Base-by-base conservation (phyloP, 1,139 yeast species). In the Sugiyamaella xylanicola region DNA sequence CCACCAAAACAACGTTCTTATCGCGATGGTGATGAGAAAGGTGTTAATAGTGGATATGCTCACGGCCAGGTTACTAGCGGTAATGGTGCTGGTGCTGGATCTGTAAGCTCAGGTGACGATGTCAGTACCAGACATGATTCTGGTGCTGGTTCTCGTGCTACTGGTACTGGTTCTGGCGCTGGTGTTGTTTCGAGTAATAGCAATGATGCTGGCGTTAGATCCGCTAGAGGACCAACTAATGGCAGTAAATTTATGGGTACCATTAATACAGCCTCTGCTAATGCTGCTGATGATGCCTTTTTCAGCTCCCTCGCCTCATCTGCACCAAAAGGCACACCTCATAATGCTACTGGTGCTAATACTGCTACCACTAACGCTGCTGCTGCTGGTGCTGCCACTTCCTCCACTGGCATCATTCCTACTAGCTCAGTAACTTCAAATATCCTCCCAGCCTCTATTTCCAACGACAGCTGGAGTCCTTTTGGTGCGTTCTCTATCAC, bases 1-100 rank as follows among this genome's bases (percentile, higher is more conserved):
- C 63, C 56, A 76, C 69, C 67, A 70, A 66, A 59, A 77, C 71
- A 61, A 73, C 68, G 25, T 27, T 16, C 19, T 15, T 16, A n/a
- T 17, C 36, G 19, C 13, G 22, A 47, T 17, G 21, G 27, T 11
- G 20, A 45, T 21, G 25, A 45, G 16, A n/a, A 27, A 25, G 22
- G 42, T 3, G 25, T 20, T 22, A 15, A 39, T 39, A 37, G n/a
- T 25, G 15, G 43, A 8, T 35, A 35, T 20, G 43, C 35, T 11
- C 35, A 44, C 5, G 16, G 21, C 4, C 8, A n/a, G 5, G n/a
- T n/a, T n/a, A n/a, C n/a, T n/a, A n/a, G n/a, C n/a, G n/a, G n/a
- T n/a, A n/a, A n/a, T n/a, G n/a, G n/a, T n/a, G n/a, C n/a, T 16
- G 21, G 13, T 16, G 5, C 20, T 16, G 29, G 29, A 5, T 9